phyloP scores from a whole-genome alignment of 768 basidiomycete genomes.

The Suillus paluster region DNA sequence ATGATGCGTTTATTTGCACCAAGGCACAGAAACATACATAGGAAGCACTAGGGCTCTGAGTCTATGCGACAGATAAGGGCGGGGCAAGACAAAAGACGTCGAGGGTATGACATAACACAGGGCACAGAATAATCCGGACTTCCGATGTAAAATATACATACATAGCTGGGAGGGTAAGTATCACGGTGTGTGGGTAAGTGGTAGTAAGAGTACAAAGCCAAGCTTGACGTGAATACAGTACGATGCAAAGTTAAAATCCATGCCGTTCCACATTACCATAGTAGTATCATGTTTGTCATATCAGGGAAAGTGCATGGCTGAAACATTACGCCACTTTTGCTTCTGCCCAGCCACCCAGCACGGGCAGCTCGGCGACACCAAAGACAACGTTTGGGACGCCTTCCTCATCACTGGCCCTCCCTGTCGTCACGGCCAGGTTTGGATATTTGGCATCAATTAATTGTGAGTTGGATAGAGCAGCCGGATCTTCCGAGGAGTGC shows the following conservation, averaged over 20 bases:
- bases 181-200: neutral
- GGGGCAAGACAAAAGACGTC: too few species aligned
- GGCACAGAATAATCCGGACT: neutral
- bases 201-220: slow-evolving; percentile 1
- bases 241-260: neutral
- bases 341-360: neutral
- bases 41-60: too few species aligned
- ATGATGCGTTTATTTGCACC: neutral
- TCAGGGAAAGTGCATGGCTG: neutral
- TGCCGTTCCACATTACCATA: neutral
- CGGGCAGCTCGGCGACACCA: slow-evolving; percentile 46
- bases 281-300: neutral
- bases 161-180: slow-evolving; percentile 1
- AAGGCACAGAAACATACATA: too few species aligned
- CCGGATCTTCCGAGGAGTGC: slow-evolving; percentile 21
- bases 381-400: slow-evolving; percentile 53
- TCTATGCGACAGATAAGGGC: too few species aligned
- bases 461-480: slow-evolving; percentile 21
- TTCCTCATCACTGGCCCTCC: slow-evolving; percentile 34
- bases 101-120: too few species aligned
- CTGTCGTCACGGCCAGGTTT: slow-evolving; percentile 17
- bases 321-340: neutral
- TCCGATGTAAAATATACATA: neutral
- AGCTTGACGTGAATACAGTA: neutral
- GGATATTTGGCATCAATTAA: slow-evolving; percentile 9